Conservation (phyloP, 176 grass and related monocot species). For the Dactylis glomerata region DNA sequence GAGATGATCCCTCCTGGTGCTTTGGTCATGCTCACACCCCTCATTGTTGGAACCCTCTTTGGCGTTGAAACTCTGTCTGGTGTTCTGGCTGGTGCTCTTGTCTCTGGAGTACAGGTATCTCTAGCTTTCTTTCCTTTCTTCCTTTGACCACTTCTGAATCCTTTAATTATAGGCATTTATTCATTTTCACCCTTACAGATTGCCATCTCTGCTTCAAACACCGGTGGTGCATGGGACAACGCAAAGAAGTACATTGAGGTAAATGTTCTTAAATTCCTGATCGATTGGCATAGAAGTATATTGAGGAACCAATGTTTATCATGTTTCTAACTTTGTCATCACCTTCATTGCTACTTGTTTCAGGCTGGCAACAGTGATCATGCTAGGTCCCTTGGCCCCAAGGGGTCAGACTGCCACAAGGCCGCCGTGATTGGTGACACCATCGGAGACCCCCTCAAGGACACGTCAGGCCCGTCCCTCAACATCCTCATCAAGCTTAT, state of each 20-base stretch:
- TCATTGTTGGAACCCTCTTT: conserved; percentile 79
- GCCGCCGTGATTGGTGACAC: conserved; percentile 86
- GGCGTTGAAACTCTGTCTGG: conserved; percentile 87
- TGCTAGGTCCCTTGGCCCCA: conserved; percentile 62
- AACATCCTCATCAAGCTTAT: conserved; percentile 99
- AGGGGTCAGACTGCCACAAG: conserved; percentile 91
- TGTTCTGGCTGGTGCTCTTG: conserved; percentile 86
- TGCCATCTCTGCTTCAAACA: conserved; percentile 90
- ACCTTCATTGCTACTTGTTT: background rate
- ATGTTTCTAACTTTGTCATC: background rate
- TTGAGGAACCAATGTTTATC: background rate
- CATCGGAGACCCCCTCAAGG: conserved; percentile 90
- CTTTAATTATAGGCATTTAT: background rate
- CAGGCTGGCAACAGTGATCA: conserved; percentile 77
- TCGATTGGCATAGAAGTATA: background rate
- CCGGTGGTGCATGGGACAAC: conserved; percentile 89
- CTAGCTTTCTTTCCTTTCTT: background rate
- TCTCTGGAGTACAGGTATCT: conserved; percentile 80
- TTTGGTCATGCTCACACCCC: conserved; percentile 81
- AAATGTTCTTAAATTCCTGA: background rate
- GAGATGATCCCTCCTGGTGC: conserved; percentile 94
- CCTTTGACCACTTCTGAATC: background rate
- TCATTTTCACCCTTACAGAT: conserved; percentile 37
- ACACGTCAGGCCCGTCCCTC: conserved; percentile 80
- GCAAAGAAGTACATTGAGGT: conserved; percentile 98